These are phyloP conservation scores for Diphasiastrum complanatum DNA, from an alignment of 83 land plant species.

Conservation along the genomic window DNA sequence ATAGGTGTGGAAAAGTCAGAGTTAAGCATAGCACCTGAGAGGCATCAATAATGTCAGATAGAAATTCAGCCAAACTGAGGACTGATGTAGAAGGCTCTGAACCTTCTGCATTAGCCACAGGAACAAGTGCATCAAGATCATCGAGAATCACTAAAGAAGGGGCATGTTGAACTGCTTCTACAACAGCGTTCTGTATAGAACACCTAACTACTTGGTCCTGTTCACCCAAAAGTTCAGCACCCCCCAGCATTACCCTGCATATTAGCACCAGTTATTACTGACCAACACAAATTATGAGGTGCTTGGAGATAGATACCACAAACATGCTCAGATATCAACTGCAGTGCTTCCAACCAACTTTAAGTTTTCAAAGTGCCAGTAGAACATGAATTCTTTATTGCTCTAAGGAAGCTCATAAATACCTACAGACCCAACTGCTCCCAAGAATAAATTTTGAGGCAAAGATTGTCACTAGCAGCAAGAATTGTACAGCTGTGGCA, in stretches of 20 bases:
- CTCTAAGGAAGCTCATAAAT: no score
- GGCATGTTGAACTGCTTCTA: slow-evolving; percentile 71
- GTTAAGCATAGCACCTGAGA: slow-evolving; percentile 47
- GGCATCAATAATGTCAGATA: slow-evolving; percentile 69
- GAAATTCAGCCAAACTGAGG: slow-evolving; percentile 46
- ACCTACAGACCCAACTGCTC: no score
- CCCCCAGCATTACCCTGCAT: slow-evolving; percentile 66
- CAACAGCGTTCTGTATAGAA: slow-evolving; percentile 38
- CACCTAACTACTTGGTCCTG: slow-evolving; percentile 49
- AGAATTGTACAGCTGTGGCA: no score
- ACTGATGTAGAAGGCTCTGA: slow-evolving; percentile 50
- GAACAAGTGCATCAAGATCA: slow-evolving; percentile 72
- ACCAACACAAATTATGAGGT: no score
- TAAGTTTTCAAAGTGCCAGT: no score
- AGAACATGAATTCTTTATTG: no score
- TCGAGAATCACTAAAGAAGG: slow-evolving; percentile 83
- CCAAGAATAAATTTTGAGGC: no score
- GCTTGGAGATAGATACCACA: no score
- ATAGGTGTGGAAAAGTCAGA: not conserved
- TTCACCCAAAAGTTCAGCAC: slow-evolving; percentile 62
- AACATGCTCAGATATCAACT: no score
- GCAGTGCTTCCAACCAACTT: no score
- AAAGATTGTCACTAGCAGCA: no score
- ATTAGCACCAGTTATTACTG: no score
- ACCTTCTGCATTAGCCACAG: slow-evolving; percentile 56